Base-by-base conservation (phyloP, 768 basidiomycete species). In the Chalciporus chontae region DNA sequence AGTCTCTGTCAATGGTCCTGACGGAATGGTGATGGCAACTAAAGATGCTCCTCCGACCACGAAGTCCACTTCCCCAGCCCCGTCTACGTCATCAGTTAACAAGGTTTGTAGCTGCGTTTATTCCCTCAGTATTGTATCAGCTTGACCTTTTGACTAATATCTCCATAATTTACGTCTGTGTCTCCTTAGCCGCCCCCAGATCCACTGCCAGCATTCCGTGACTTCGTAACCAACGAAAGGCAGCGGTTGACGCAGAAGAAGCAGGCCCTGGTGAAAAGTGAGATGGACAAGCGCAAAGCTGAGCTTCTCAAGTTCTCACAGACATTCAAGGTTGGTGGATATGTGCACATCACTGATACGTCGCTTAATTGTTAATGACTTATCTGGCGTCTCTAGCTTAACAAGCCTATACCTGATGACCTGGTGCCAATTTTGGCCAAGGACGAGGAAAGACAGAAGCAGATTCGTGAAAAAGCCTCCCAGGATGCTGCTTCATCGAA, bases 331-430 rank as follows among this genome's bases (percentile, higher is more conserved):
- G 94, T 94, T 40, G 40, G 77, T 58, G 17, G 45, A 52, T 40
- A 24, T 5, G 15, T 19, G 2, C 38, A 19, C 15, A 46, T 29
- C 43, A 5, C 9, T 15, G 34, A 5, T 3, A 36, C 2, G 5
- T 32, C 17, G 6, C 23, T 32, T 27, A 13, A 43, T 50, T 2
- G 40, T 53, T 39, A 18, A 18, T 43, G 11, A 43, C 55, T 38
- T 18, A 37, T 40, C 19, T 11, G 27, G 21, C 21, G 40, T 21
- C 31, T 43, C 11, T 57, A 94, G 91, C 80, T 95, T 43, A 95
- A 94, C 66, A 88, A 93, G 65, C 92, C 91, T 15, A 94, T 98
- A 55, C 94, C 95, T 13, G 90, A 92, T 24, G 95, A 98, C 63
- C 79, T 98, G 45, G 87, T 97, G 15, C 79, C 88, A 3, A 94